Percentiles rank a stretch among this genome's conserved stretches.
phyloP scores from a whole-genome alignment of 768 basidiomycete species.

The Xanthoconium stramineum region DNA sequence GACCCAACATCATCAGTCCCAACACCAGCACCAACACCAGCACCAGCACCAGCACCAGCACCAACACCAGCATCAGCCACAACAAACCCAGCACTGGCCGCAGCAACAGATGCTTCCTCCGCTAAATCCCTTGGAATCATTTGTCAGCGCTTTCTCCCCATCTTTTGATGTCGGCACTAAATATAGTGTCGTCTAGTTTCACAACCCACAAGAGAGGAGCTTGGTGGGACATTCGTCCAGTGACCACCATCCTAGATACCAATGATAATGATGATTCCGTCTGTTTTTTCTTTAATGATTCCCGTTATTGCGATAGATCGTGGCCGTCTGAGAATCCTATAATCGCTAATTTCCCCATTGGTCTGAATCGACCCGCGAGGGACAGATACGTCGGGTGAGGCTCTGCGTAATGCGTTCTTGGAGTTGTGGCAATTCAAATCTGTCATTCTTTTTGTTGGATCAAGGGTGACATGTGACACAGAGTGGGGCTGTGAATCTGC shows the following conservation, averaged over 20 bases:
- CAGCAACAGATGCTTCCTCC: constrained; percentile 43
- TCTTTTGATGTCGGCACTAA: constrained; percentile 8
- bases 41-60: constrained; percentile 19
- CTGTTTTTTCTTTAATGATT: constrained; percentile 34
- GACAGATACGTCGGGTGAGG: constrained; percentile 36
- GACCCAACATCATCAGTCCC: constrained; percentile 40
- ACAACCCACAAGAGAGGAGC: constrained; percentile 44
- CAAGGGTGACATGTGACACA: constrained; percentile 17
- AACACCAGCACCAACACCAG: constrained; percentile 23
- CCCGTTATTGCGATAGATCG: constrained; percentile 45
- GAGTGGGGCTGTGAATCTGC: constrained; percentile 28
- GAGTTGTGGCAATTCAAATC: constrained; percentile 40
- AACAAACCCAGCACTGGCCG: constrained; percentile 46
- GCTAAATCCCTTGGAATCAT: constrained; percentile 58
- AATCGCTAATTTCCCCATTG: constrained; percentile 40
- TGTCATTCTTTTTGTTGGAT: constrained; percentile 36
- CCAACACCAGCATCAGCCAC: constrained; percentile 24
- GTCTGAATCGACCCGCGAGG: constrained; percentile 38
- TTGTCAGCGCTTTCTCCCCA: constrained; percentile 44
- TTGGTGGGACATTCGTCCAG: constrained; percentile 47
- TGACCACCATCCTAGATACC: constrained; percentile 50
- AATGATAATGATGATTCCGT: constrained; percentile 37
- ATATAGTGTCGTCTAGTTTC: constrained; percentile 12
- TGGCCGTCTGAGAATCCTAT: constrained; percentile 47
- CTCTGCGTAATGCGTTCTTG: constrained; percentile 37